phyloP scores from a whole-genome alignment of 164 flowering plant species.

The Vitis riparia region DNA sequence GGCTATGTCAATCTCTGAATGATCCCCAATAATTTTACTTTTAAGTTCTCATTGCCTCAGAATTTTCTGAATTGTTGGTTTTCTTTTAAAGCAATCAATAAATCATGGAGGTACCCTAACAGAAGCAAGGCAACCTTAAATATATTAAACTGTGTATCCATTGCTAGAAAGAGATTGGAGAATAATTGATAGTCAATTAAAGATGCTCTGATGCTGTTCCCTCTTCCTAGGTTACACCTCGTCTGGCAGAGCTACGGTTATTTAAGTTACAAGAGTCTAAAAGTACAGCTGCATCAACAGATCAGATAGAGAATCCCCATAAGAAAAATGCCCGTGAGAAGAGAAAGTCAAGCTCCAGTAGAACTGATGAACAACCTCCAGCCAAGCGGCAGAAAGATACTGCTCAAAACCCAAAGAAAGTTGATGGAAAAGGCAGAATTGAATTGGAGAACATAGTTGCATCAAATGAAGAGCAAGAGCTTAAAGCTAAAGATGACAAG shows the following conservation, averaged over 20 bases:
- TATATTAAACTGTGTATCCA: background rate
- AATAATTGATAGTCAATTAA: background rate
- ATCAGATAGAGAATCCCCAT: constrained; percentile 30
- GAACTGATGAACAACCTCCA: constrained; percentile 45
- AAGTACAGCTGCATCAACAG: constrained; percentile 25
- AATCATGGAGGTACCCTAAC: background rate
- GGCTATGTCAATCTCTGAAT: background rate
- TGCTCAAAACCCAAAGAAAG: constrained; percentile 24
- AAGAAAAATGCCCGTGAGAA: constrained; percentile 54
- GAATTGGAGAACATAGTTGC: constrained; percentile 27
- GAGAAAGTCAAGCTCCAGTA: constrained; percentile 51
- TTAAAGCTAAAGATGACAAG: constrained; percentile 12
- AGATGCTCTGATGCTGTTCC: background rate
- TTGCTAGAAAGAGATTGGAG: background rate
- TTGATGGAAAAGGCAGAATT: constrained; percentile 17
- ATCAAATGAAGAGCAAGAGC: constrained; percentile 20
- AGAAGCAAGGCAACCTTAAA: background rate
- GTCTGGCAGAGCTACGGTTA: constrained; percentile 70
- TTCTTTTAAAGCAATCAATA: too few relatives aligned
- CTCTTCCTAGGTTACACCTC: constrained; percentile 67
- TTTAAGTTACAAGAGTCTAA: constrained; percentile 64
- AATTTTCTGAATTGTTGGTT: background rate
- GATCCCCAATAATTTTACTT: background rate
- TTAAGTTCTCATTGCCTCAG: background rate
- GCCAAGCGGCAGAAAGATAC: constrained; percentile 60